These are phyloP conservation scores for Wallemia hederae DNA, from an alignment of 1,284 basidiomycete genomes.

Conservation along the genomic window DNA sequence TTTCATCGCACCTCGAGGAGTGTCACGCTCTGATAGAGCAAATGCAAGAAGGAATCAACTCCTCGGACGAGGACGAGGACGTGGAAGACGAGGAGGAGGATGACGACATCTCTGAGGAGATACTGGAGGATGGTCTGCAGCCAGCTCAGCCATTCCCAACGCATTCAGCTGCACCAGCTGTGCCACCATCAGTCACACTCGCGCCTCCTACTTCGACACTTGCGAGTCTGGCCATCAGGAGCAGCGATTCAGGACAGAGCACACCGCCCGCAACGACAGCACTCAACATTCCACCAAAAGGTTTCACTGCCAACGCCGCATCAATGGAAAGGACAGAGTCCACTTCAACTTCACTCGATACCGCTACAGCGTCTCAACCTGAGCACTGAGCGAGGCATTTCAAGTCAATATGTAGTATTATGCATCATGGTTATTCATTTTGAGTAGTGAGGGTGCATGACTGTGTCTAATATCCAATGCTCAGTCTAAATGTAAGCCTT, in stretches of 20 bases:
- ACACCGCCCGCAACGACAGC: not conserved
- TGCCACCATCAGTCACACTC: not conserved
- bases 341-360: not conserved
- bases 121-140: not conserved
- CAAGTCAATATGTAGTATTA: too few species aligned
- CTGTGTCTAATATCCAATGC: not conserved
- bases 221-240: not conserved
- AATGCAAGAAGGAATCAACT: not conserved
- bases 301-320: not conserved
- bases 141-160: not conserved
- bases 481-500: not conserved
- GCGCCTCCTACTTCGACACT: not conserved
- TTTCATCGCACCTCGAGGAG: slow-evolving; percentile 85
- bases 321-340: not conserved
- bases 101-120: not conserved
- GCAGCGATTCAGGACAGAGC: not conserved
- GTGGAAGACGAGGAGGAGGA: slow-evolving; percentile 5
- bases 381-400: too few species aligned
- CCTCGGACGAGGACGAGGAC: slow-evolving; percentile 8
- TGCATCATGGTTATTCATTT: too few species aligned
- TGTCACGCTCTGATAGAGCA: slow-evolving; percentile 70
- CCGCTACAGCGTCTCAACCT: not conserved
- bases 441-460: too few species aligned
- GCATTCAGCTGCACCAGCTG: not conserved
- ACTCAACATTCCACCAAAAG: not conserved